phyloP scores from a whole-genome alignment of 345 rosid species.

The Syzygium aqueum region DNA sequence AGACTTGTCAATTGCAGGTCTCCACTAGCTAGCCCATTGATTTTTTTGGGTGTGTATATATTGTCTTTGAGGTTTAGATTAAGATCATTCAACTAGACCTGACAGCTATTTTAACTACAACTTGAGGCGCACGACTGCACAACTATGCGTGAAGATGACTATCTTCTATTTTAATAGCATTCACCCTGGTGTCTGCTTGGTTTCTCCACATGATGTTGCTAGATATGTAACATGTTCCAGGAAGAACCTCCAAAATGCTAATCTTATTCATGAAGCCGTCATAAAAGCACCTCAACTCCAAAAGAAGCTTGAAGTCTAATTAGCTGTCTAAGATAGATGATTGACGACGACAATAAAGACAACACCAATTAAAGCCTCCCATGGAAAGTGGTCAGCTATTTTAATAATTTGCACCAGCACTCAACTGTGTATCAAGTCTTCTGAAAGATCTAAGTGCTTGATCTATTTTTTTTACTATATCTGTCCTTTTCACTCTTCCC shows the following conservation, averaged over 20 bases:
- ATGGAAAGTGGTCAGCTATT: background rate
- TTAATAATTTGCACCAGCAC: background rate
- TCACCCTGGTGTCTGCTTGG: background rate
- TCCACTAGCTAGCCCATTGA: background rate
- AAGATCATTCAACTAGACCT: background rate
- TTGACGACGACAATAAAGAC: background rate
- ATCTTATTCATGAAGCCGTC: background rate
- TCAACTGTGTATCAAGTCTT: background rate
- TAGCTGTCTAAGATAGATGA: background rate
- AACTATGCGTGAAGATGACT: background rate
- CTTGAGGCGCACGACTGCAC: background rate
- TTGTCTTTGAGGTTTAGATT: background rate
- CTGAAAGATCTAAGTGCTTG: background rate
- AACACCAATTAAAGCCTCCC: background rate
- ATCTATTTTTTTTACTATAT: background rate
- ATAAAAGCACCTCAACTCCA: background rate
- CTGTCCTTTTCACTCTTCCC: background rate
- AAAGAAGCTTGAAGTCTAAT: background rate
- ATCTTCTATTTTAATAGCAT: background rate
- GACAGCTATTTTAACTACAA: background rate
- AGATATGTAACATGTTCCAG: background rate
- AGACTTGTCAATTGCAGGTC: background rate
- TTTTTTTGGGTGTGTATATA: background rate
- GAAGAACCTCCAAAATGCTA: background rate
- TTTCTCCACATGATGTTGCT: background rate